Conservation (phyloP, 2,329 filamentous ascomycete species). For the Exophiala phaeomuriformis region DNA sequence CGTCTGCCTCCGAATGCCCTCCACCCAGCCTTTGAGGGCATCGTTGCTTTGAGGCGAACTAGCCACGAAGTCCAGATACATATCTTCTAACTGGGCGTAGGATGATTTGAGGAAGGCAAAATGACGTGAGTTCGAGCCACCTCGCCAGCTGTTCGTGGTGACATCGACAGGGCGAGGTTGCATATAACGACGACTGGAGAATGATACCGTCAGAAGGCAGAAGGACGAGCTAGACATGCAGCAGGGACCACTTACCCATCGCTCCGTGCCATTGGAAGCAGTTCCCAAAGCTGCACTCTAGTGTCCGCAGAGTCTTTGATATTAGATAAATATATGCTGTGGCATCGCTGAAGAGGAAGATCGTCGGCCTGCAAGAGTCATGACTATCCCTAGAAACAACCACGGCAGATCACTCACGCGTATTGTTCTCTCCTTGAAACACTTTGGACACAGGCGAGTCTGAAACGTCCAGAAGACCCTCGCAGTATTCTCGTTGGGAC, state of each 20-base stretch:
- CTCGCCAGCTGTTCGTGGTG: conserved; percentile 7
- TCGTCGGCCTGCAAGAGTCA: conserved; percentile 13
- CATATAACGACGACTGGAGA: conserved; percentile 9
- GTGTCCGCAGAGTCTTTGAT: not conserved
- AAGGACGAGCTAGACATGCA: not conserved
- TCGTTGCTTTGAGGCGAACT: not conserved
- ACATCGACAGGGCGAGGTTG: conserved; percentile 8
- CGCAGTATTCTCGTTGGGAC: conserved; percentile 16
- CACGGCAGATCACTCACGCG: conserved; percentile 3
- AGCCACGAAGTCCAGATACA: conserved; percentile 6
- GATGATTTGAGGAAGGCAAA: conserved; percentile 19
- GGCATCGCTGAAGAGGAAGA: conserved; percentile 9
- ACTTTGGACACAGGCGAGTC: conserved; percentile 22
- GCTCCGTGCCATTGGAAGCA: conserved; percentile 15
- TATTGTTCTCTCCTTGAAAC: conserved; percentile 21
- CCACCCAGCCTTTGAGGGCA: conserved; percentile 10
- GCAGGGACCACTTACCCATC: conserved; percentile 13
- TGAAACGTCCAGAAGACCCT: conserved; percentile 25
- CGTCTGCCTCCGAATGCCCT: conserved; percentile 7
- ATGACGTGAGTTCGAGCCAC: conserved; percentile 1
- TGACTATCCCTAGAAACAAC: not conserved
- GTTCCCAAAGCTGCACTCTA: conserved; percentile 9
- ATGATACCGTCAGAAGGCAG: not conserved
- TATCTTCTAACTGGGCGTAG: conserved; percentile 12
- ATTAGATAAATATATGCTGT: not conserved